Percentiles rank a stretch among this genome's conserved stretches.
Evolutionary conservation across 2,329 filamentous ascomycete genomes (phyloP).

Genomic region (Neopestalotiopsis rosae): DNA sequence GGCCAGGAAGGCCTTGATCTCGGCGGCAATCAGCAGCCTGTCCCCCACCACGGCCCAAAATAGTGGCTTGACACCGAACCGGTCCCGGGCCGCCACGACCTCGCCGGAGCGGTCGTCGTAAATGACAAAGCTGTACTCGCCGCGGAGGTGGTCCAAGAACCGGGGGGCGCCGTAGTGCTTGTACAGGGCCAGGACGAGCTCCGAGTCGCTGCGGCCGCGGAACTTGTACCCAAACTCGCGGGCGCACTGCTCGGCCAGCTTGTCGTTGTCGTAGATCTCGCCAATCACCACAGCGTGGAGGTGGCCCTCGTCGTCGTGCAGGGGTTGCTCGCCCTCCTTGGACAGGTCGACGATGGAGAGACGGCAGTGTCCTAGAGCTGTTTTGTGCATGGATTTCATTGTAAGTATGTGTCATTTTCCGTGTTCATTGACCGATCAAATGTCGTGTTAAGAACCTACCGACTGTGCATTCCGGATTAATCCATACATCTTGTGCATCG

Average conservation of each 20-base stretch:
- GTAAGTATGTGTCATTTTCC: no score
- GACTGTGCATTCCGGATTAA: slow-evolving; percentile 2
- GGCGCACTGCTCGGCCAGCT: slow-evolving; percentile 41
- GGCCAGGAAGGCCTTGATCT: slow-evolving; percentile 58
- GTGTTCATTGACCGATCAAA: no score
- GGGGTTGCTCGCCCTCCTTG: slow-evolving; percentile 51
- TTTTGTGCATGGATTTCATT: background rate
- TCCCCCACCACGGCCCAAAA: slow-evolving; percentile 51
- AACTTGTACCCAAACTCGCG: slow-evolving; percentile 44
- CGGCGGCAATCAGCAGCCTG: slow-evolving; percentile 53
- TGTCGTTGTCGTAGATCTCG: slow-evolving; percentile 60
- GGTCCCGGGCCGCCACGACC: slow-evolving; percentile 56
- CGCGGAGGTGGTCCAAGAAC: slow-evolving; percentile 49
- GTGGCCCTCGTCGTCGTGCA: slow-evolving; percentile 41
- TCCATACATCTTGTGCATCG: slow-evolving; percentile 9
- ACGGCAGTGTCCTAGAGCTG: slow-evolving; percentile 52
- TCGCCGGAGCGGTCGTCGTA: slow-evolving; percentile 49
- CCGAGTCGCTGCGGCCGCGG: slow-evolving; percentile 49
- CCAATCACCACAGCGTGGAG: slow-evolving; percentile 65
- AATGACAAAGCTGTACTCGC: slow-evolving; percentile 60
- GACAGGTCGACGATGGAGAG: slow-evolving; percentile 59
- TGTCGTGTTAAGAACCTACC: background rate
- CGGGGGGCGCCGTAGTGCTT: slow-evolving; percentile 47
- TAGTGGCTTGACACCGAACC: slow-evolving; percentile 63
- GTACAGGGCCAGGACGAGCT: slow-evolving; percentile 55